Conservation (phyloP, 305 asterid species). For the Fraxinus floribunda region DNA sequence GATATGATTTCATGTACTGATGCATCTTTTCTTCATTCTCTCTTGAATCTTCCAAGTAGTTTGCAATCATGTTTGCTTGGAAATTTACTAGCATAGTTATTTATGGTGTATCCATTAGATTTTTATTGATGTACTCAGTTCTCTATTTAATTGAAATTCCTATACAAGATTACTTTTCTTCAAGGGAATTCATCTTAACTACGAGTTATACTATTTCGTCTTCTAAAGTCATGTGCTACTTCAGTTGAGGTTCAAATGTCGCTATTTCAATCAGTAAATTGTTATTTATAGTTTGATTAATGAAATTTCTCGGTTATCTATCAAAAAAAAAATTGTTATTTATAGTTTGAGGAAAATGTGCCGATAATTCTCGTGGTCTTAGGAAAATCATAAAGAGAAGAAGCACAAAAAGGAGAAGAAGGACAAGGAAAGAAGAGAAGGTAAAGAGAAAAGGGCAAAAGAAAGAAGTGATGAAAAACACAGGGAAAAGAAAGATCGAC, state of each 20-base stretch:
- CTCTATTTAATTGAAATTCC: neutral
- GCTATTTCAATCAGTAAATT: neutral
- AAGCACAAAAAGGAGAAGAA: slow-evolving; percentile 65
- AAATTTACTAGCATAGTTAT: neutral
- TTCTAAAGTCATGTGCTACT: neutral
- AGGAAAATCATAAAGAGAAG: slow-evolving; percentile 64
- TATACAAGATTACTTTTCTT: neutral
- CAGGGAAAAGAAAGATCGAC: neutral
- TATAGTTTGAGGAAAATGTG: slow-evolving; percentile 15
- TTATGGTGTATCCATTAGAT: neutral
- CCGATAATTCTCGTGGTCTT: slow-evolving; percentile 26
- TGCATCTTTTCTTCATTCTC: neutral
- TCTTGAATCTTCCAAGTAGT: neutral
- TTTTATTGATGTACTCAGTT: neutral
- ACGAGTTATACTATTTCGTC: neutral
- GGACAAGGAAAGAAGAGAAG: slow-evolving; percentile 58
- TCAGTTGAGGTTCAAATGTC: neutral
- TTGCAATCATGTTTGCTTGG: neutral
- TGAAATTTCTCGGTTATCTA: too few species aligned
- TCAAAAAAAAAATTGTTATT: neutral
- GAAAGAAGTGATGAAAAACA: slow-evolving; percentile 50
- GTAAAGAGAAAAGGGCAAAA: slow-evolving; percentile 52
- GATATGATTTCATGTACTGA: neutral
- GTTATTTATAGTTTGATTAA: too few species aligned
- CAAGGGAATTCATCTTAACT: neutral